A percentile compares a stretch with the other conserved stretches of the same genome.
phyloP scores from a whole-genome alignment of 164 flowering plant species.

The Nymphaea colorata region DNA sequence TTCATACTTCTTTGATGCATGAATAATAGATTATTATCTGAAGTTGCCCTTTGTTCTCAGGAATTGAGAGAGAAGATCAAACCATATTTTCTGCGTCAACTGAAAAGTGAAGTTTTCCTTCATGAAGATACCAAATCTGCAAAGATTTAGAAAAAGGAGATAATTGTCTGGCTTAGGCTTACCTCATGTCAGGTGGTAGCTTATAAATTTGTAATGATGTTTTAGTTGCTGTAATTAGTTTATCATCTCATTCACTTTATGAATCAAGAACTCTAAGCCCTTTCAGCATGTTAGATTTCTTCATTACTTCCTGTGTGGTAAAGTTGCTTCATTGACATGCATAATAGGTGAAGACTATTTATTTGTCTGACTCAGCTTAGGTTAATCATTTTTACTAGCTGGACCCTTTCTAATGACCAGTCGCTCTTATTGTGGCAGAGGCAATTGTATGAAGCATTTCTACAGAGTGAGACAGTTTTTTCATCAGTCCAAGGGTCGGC shows the following conservation, averaged over 20 bases:
- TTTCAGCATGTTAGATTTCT: no score
- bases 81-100: constrained; percentile 86
- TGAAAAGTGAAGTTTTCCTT: constrained; percentile 79
- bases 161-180: constrained; percentile 88
- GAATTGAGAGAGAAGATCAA: constrained; percentile 76
- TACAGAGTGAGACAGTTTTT: constrained; percentile 76
- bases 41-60: constrained; percentile 17
- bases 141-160: constrained; percentile 74
- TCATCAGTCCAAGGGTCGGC: constrained; percentile 94
- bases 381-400: no score
- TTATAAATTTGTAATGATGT: no score
- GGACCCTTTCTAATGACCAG: neutral
- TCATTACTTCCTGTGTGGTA: no score
- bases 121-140: constrained; percentile 24
- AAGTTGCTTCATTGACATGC: no score
- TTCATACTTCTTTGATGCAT: no score
- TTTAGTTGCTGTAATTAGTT: no score
- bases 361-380: no score
- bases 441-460: constrained; percentile 84
- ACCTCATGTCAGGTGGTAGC: constrained; percentile 65
- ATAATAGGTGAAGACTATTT: no score
- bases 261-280: no score
- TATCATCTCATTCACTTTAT: no score
- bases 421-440: constrained; percentile 31
- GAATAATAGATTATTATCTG: no score